Evolutionary conservation across 257 asterid species (phyloP).

Genomic region (Fraxinus excelsior): DNA sequence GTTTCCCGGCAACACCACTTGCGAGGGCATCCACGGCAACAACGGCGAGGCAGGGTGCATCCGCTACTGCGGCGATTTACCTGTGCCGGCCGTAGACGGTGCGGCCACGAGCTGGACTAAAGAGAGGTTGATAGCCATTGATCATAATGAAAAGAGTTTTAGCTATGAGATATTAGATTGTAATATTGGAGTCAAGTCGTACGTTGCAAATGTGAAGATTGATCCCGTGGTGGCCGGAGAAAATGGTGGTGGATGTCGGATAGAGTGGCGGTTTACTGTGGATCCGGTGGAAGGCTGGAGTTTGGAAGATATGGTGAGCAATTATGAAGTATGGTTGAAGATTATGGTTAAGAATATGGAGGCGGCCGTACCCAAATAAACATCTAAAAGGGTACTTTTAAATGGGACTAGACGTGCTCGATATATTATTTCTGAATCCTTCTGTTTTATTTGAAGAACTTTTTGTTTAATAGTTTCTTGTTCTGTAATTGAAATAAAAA

Average conservation of each 20-base stretch:
- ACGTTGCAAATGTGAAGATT: conserved; percentile 52
- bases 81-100: conserved; percentile 18
- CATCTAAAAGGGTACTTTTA: not conserved
- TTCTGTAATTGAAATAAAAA: not conserved
- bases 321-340: conserved; percentile 48
- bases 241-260: conserved; percentile 29
- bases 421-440: not conserved
- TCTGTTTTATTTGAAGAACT: not conserved
- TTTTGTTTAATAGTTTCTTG: not conserved
- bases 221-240: conserved; percentile 21
- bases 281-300: conserved; percentile 65
- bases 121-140: conserved; percentile 45
- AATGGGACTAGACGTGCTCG: not conserved
- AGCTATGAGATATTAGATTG: conserved; percentile 62
- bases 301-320: conserved; percentile 53
- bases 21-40: conserved; percentile 55
- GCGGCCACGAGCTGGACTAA: conserved; percentile 48
- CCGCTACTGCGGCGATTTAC: conserved; percentile 62
- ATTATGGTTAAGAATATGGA: conserved; percentile 66
- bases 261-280: conserved; percentile 63
- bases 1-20: conserved; percentile 62
- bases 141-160: conserved; percentile 38
- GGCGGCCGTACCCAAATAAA: conserved; percentile 16
- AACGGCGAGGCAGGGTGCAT: conserved; percentile 71
- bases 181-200: conserved; percentile 63